These are phyloP conservation scores for Populus simonii DNA, from an alignment of 345 rosid genomes.

Conservation along the genomic window DNA sequence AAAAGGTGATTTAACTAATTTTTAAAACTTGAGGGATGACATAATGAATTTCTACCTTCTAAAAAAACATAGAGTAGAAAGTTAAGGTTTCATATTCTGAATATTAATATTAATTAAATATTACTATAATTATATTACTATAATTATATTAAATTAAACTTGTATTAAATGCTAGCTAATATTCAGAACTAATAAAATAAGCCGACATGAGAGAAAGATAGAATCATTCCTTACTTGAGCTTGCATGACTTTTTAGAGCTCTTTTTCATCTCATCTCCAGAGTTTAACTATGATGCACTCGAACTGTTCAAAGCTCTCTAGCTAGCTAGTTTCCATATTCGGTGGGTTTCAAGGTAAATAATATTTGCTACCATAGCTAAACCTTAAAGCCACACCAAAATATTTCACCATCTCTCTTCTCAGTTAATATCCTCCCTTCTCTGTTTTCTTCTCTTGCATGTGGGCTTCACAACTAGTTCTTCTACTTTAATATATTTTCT, in stretches of 20 bases:
- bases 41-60: not conserved
- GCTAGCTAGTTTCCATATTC: not conserved
- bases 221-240: constrained; percentile 54
- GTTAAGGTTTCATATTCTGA: not conserved
- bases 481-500: not conserved
- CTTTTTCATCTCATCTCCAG: not conserved
- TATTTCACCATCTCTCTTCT: not conserved
- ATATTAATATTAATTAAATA: not conserved
- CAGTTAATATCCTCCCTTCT: not conserved
- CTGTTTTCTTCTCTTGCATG: not conserved
- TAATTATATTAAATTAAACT: no score
- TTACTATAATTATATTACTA: not conserved
- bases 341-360: constrained; percentile 17
- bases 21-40: not conserved
- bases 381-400: not conserved
- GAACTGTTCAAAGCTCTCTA: no score
- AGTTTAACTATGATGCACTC: not conserved
- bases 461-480: not conserved
- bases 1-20: not conserved
- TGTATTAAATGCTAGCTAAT: no score
- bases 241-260: constrained; percentile 32
- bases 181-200: no score
- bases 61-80: not conserved
- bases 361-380: not conserved
- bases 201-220: not conserved